Conservation (phyloP, 2,329 filamentous ascomycete species). For the Venturia pyrina region DNA sequence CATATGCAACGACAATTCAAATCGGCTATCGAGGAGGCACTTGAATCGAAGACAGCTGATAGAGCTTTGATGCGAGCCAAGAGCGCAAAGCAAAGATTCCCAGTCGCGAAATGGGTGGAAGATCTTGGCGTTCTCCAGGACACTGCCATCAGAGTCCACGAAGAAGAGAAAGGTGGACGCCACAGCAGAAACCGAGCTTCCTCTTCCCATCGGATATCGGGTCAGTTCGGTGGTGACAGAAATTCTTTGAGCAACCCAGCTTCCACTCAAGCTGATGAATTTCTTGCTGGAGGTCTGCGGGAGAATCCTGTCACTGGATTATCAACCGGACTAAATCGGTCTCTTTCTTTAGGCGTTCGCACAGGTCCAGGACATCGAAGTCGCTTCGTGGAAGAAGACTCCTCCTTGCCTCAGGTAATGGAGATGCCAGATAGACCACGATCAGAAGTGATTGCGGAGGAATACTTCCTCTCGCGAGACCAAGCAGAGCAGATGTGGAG, state of each 20-base stretch:
- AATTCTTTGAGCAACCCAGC: background rate
- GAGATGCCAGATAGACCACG: background rate
- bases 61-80: conserved; percentile 54
- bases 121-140: conserved; percentile 53
- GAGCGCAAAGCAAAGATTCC: conserved; percentile 56
- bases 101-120: conserved; percentile 57
- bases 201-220: background rate
- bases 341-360: background rate
- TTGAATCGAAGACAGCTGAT: conserved; percentile 46
- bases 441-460: background rate
- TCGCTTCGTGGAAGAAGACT: background rate
- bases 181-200: background rate
- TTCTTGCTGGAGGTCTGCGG: background rate
- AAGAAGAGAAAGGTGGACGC: background rate
- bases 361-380: background rate
- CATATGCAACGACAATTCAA: conserved; percentile 58
- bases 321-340: background rate
- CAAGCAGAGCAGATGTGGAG: conserved; percentile 3
- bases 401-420: background rate
- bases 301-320: background rate
- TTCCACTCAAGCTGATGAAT: background rate
- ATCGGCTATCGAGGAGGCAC: conserved; percentile 50
- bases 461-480: background rate
- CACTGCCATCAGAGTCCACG: conserved; percentile 46
- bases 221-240: background rate